Evolutionary conservation across 371 early-diverging fungal species (phyloP).

Genomic region (Blakeslea trispora): DNA sequence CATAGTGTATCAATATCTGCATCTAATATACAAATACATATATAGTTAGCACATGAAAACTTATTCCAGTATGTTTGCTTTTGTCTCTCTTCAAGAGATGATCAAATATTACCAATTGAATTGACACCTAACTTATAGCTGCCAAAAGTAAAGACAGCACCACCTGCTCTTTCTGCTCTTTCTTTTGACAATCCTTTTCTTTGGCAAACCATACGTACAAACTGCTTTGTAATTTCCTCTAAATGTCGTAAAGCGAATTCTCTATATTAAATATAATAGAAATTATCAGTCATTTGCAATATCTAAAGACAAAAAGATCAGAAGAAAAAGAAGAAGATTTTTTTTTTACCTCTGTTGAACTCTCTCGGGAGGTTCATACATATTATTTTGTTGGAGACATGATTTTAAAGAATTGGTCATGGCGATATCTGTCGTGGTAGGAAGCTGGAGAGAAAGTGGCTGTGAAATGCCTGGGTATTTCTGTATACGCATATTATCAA

Average conservation of each 20-base stretch:
- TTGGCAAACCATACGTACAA: constrained; percentile 50
- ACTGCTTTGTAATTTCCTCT: constrained; percentile 63
- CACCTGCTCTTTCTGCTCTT: constrained; percentile 47
- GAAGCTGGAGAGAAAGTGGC: constrained; percentile 20
- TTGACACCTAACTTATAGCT: constrained; percentile 94
- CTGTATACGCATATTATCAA: not conserved
- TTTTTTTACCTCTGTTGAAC: constrained; percentile 5
- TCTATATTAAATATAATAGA: constrained; percentile 26
- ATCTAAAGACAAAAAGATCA: too few species aligned
- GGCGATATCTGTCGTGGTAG: constrained; percentile 33
- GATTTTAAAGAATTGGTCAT: constrained; percentile 20
- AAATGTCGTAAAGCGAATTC: constrained; percentile 67
- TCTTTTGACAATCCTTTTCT: constrained; percentile 14
- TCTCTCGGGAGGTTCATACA: constrained; percentile 18
- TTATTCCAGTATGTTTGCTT: too few species aligned
- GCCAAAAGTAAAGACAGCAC: constrained; percentile 91
- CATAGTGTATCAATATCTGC: constrained; percentile 96
- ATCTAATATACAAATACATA: constrained; percentile 30
- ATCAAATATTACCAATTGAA: constrained; percentile 52
- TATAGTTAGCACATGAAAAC: not conserved
- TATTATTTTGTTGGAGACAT: not conserved
- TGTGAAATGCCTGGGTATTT: constrained; percentile 22
- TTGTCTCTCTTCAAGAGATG: too few species aligned
- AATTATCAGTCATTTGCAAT: too few species aligned
- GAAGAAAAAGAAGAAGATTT: too few species aligned